Conservation (phyloP, 768 basidiomycete genomes). For the Lactarius akahatsu region DNA sequence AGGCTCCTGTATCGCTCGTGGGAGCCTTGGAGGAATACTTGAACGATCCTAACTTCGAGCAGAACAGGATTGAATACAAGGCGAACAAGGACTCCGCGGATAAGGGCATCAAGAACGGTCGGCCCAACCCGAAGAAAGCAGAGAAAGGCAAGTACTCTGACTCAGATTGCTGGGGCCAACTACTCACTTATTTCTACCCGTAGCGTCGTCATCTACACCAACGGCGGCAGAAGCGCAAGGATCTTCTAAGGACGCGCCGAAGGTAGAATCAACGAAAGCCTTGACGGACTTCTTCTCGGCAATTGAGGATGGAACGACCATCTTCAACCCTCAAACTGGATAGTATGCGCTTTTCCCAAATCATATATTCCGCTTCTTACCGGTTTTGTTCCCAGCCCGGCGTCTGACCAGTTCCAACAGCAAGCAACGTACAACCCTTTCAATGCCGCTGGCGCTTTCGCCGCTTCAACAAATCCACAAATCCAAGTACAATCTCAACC, state of each 20-base stretch:
- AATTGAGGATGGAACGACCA: slow-evolving; percentile 77
- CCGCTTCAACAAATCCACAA: slow-evolving; percentile 48
- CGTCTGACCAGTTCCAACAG: slow-evolving; percentile 52
- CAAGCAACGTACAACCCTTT: slow-evolving; percentile 77
- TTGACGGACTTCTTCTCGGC: slow-evolving; percentile 84
- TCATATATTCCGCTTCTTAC: background rate
- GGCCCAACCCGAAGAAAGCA: slow-evolving; percentile 28
- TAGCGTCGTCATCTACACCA: slow-evolving; percentile 31
- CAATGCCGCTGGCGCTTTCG: slow-evolving; percentile 54
- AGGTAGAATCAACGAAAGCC: slow-evolving; percentile 45
- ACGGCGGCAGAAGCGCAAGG: slow-evolving; percentile 34
- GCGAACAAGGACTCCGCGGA: slow-evolving; percentile 71
- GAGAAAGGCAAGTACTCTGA: slow-evolving; percentile 36
- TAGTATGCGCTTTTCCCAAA: slow-evolving; percentile 41
- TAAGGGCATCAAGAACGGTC: slow-evolving; percentile 34
- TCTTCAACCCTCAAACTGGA: slow-evolving; percentile 63
- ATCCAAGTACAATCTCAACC: slow-evolving; percentile 39
- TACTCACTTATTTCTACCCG: slow-evolving; percentile 13
- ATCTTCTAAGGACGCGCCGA: slow-evolving; percentile 33
- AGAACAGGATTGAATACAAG: slow-evolving; percentile 91
- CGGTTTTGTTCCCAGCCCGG: slow-evolving; percentile 41
- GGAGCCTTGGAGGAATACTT: slow-evolving; percentile 93
- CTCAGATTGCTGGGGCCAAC: background rate
- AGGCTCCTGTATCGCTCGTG: slow-evolving; percentile 96
- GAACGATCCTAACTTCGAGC: slow-evolving; percentile 94